phyloP scores from a whole-genome alignment of 1,284 basidiomycete genomes.

The Leccinum subspadiceum region DNA sequence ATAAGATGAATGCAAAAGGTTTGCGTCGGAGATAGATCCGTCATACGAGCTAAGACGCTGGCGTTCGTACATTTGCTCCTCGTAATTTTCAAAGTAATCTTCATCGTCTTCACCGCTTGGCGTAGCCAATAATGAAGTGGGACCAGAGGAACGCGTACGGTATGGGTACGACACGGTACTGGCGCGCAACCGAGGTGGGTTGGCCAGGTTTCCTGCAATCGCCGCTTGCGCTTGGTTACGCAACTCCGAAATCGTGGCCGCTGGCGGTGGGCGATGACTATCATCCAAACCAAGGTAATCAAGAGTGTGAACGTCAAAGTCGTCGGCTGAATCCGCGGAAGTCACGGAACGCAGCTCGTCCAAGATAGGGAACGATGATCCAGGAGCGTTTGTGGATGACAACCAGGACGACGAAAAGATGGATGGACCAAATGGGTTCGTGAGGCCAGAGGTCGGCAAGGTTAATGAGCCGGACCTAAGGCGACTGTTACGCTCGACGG shows the following conservation, averaged over 20 bases:
- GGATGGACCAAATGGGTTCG: constrained; percentile 83
- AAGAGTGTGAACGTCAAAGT: constrained; percentile 89
- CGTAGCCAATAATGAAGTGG: constrained; percentile 56
- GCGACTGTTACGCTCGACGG: constrained; percentile 71
- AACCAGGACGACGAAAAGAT: constrained; percentile 89
- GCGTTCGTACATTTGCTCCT: constrained; percentile 46
- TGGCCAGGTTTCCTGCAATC: constrained; percentile 77
- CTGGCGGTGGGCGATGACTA: constrained; percentile 58
- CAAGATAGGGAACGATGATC: constrained; percentile 58
- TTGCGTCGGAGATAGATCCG: constrained; percentile 45
- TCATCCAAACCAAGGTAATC: constrained; percentile 94
- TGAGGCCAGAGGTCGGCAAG: constrained; percentile 72
- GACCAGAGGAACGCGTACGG: constrained; percentile 57
- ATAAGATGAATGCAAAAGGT: constrained; percentile 53
- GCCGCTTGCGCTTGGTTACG: constrained; percentile 85
- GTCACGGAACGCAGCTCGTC: constrained; percentile 79
- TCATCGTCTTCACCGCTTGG: constrained; percentile 69
- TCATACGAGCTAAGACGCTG: constrained; percentile 63
- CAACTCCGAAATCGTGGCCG: constrained; percentile 81
- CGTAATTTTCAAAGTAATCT: constrained; percentile 64
- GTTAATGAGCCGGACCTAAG: constrained; percentile 88
- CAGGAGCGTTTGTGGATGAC: constrained; percentile 56
- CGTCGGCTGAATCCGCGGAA: constrained; percentile 79
- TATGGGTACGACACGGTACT: constrained; percentile 88
- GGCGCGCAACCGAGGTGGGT: constrained; percentile 79